Evolutionary conservation across 1,284 basidiomycete species (phyloP).

Genomic region (Puccinia triticina): DNA sequence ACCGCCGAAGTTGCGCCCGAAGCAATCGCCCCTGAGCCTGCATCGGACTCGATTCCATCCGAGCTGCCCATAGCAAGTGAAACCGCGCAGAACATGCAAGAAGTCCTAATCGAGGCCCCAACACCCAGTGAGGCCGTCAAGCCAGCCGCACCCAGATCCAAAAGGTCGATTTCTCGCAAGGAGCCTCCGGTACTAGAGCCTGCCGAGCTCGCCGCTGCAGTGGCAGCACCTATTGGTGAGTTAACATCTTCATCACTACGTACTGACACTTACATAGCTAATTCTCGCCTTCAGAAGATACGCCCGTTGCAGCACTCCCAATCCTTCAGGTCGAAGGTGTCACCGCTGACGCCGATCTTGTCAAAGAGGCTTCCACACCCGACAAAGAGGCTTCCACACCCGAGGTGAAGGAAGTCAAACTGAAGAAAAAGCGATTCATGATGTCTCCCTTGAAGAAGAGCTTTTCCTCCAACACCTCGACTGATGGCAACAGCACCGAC

Average conservation of each 20-base stretch:
- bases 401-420: not conserved
- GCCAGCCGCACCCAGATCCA: not conserved
- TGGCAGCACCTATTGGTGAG: not conserved
- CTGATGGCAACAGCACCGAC: not conserved
- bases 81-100: not conserved
- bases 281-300: not conserved
- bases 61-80: not conserved
- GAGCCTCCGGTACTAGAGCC: not conserved
- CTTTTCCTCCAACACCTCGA: not conserved
- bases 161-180: not conserved
- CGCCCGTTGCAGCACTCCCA: no score
- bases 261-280: no score
- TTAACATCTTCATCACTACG: no score
- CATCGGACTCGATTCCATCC: not conserved
- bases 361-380: not conserved
- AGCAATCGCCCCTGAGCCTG: not conserved
- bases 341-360: not conserved
- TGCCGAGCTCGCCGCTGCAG: not conserved
- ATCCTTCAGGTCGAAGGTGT: not conserved
- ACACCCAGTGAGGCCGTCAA: not conserved
- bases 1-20: not conserved
- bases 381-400: not conserved
- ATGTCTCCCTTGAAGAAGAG: not conserved
- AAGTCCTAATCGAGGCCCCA: not conserved
- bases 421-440: conserved; percentile 8